Evolutionary conservation across 2,329 filamentous ascomycete species (phyloP).

Genomic region (Spiromastix sp.): DNA sequence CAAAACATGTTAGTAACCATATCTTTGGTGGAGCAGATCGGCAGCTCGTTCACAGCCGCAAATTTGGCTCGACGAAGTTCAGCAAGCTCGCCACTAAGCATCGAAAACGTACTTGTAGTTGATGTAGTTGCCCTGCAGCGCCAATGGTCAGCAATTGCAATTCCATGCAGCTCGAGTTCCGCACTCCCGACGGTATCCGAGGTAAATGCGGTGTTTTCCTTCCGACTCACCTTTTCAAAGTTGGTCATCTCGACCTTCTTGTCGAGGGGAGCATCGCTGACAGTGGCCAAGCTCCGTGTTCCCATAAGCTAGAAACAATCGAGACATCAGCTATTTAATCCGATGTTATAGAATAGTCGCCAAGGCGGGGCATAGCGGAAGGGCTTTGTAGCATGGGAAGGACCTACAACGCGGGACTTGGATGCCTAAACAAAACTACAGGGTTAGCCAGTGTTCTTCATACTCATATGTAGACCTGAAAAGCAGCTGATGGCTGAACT

Average conservation of each 20-base stretch:
- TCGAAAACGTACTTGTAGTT: slow-evolving; percentile 70
- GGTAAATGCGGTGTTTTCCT: slow-evolving; percentile 6
- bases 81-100: no score
- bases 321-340: slow-evolving; percentile 17
- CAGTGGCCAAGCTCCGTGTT: slow-evolving; percentile 68
- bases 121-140: slow-evolving; percentile 68
- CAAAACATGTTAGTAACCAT: slow-evolving; percentile 16
- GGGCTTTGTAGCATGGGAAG: not conserved
- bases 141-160: slow-evolving; percentile 17
- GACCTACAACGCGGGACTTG: slow-evolving; percentile 37
- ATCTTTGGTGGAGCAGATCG: not conserved
- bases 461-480: no score
- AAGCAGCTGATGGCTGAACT: not conserved
- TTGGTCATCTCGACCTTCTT: slow-evolving; percentile 98
- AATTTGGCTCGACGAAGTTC: not conserved
- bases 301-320: slow-evolving; percentile 48
- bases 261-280: slow-evolving; percentile 75
- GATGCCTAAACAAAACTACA: slow-evolving; percentile 27
- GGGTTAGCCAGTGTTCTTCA: no score
- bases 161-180: slow-evolving; percentile 5
- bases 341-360: not conserved
- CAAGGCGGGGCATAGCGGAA: not conserved
- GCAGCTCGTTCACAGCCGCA: not conserved
- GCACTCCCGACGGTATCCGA: slow-evolving; percentile 16
- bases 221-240: slow-evolving; percentile 60